Base-by-base conservation (phyloP, 1,139 yeast genomes). In the Geotrichum reessii region DNA sequence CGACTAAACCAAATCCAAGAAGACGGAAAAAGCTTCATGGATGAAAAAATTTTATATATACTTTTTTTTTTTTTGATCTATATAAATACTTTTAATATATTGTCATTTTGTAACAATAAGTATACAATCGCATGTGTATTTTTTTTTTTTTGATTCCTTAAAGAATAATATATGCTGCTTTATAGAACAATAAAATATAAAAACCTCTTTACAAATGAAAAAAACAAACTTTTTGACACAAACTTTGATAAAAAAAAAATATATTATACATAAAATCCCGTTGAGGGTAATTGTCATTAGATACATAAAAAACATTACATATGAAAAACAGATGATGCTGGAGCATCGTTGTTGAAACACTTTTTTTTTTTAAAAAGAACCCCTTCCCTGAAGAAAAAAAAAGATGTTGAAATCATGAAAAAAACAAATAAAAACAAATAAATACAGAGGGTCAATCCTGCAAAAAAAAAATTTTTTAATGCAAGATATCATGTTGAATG, bases 401-500 rank as follows among this genome's bases (percentile, higher is more conserved):
- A n/a, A 59, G 63, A 63, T 65, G 68, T 65, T 65, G 68, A 65
- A 65, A 65, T 64, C 66, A 60, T 62, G 55, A 47, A 51, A 52
- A 47, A 51, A 46, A 56, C 47, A 52, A 42, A 47, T n/a, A n/a
- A 51, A 56, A 52, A 46, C 31, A 47, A 56, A 56, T 56, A 56
- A 56, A 56, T 56, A 56, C 42, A 56, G 37, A 54, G 56, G 59
- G 56, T 47, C 56, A 52, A 56, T 56, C 52, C 59, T 55, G 25
- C 40, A 24, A 12, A 19, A 17, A 12, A 5, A 14, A n/a, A 4
- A 9, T 19, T n/a, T 12, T 12, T n/a, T n/a, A n/a, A n/a, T n/a
- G 19, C 25, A 47, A 27, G 44, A 52, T 52, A 52, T 56, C 59
- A 49, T 50, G 59, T 56, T 56, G 56, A 56, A 37, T 52, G 59